Evolutionary conservation across 192 early-diverging fungal species (phyloP), one percentile per base, ranked within the genome.

Genomic region (Coemansia sp.): DNA sequence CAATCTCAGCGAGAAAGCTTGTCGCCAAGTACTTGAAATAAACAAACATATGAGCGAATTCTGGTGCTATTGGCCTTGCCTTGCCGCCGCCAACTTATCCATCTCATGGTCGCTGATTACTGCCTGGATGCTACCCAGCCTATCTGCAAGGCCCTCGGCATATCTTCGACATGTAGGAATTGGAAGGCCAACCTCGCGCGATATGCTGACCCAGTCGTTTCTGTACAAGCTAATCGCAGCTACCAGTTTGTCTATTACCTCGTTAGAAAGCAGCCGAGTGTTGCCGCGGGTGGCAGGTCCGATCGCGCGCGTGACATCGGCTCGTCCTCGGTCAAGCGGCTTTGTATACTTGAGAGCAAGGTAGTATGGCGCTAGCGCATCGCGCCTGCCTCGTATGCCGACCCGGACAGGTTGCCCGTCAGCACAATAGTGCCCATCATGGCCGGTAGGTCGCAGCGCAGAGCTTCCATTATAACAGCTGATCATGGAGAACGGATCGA

Each of bases 201-300:
- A 73, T 57, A 79, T 62, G 44, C 50, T 43, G 11, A 73, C 39
- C 76, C 76, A 79, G 67, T 79, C 76, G 56, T 67, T 69, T 22
- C 36, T 43, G 38, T 73, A 41, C 18, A 27, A 34, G n/a, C 36
- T 27, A 3, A 79, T 41, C 4, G 76, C 76, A 7, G 66, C 54
- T 3, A 79, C 29, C 42, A 79, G 57, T 57, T 69, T 66, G 8
- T 79, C 67, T 2, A 67, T 63, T 0, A 24, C 39, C 29, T 69
- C 53, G 22, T 39, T 54, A 12, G 67, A 34, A 43, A 57, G 22
- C 12, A 24, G 17, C 0, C 18, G 39, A 9, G 54, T 27, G 27
- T n/a, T 56, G 33, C 52, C 52, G n/a, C 52, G 52, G 7, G 24
- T 26, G 15, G 42, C 14, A 18, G n/a, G 33, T 5, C 42, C 33